Evolutionary conservation across 768 basidiomycete genomes (phyloP).

Genomic region (Pholiota microspora): DNA sequence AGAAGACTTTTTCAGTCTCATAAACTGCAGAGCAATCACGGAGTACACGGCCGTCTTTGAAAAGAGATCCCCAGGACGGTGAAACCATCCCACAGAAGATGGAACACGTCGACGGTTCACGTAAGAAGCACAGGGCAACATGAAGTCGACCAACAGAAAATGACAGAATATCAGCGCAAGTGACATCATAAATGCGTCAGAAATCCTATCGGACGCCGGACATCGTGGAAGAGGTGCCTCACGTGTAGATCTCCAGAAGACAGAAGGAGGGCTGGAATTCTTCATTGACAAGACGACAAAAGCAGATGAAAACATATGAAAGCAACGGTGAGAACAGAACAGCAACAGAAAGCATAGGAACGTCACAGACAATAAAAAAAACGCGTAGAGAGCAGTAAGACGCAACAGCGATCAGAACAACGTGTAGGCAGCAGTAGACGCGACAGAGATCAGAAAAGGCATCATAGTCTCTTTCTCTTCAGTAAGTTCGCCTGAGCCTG

Average conservation of each 20-base stretch:
- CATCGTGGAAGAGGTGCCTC: neutral
- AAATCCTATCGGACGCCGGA: neutral
- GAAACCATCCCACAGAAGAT: neutral
- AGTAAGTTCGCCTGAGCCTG: conserved; percentile 32
- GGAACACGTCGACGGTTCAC: neutral
- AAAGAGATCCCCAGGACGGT: too few species aligned
- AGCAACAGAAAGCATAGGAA: too few species aligned
- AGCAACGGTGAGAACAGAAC: neutral
- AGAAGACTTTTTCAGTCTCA: too few species aligned
- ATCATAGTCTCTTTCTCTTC: conserved; percentile 49
- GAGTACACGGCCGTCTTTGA: too few species aligned
- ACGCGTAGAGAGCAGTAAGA: too few species aligned
- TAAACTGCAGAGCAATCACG: too few species aligned
- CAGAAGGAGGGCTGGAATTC: neutral
- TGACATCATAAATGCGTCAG: neutral
- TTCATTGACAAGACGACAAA: neutral
- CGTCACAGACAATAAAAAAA: too few species aligned
- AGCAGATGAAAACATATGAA: neutral
- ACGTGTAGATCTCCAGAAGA: neutral
- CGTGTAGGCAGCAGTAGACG: too few species aligned
- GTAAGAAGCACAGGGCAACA: neutral
- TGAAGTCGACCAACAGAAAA: neutral
- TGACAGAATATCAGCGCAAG: neutral
- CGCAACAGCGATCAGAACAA: too few species aligned
- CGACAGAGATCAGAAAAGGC: neutral